Conservation (phyloP, 441 rosid species). For the Jatropha podagrica region DNA sequence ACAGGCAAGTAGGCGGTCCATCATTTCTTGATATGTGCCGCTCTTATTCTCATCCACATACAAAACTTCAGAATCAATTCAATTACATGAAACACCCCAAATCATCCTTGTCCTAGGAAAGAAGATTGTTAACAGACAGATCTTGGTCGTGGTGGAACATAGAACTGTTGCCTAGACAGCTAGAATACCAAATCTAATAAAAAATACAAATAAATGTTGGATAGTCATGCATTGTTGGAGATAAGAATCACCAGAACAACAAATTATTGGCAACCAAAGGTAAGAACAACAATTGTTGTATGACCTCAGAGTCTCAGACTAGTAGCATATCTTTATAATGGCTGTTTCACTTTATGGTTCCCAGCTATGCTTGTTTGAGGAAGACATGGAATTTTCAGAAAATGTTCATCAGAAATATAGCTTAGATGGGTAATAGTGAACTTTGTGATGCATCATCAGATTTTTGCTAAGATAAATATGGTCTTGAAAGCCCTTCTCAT, state of each 20-base stretch:
- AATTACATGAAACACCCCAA: neutral
- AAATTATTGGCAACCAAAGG: neutral
- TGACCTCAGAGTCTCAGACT: neutral
- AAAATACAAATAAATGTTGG: neutral
- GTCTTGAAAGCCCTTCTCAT: neutral
- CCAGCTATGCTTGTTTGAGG: neutral
- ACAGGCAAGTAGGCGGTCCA: neutral
- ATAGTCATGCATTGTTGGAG: neutral
- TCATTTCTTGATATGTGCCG: neutral
- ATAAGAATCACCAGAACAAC: neutral
- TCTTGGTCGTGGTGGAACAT: neutral
- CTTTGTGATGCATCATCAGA: neutral
- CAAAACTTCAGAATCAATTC: neutral
- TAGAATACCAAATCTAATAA: neutral
- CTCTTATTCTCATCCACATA: neutral
- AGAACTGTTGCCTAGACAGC: too few species aligned
- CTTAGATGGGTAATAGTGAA: neutral
- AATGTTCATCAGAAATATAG: neutral
- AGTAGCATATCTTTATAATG: neutral
- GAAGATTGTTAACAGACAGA: neutral
- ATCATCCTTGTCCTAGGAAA: neutral
- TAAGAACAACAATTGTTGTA: neutral
- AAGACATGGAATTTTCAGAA: neutral
- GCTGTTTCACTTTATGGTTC: neutral
- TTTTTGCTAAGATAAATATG: too few species aligned